Evolutionary conservation across 148 eudicot species (phyloP).

Genomic region (Vaccinium darrowii): DNA sequence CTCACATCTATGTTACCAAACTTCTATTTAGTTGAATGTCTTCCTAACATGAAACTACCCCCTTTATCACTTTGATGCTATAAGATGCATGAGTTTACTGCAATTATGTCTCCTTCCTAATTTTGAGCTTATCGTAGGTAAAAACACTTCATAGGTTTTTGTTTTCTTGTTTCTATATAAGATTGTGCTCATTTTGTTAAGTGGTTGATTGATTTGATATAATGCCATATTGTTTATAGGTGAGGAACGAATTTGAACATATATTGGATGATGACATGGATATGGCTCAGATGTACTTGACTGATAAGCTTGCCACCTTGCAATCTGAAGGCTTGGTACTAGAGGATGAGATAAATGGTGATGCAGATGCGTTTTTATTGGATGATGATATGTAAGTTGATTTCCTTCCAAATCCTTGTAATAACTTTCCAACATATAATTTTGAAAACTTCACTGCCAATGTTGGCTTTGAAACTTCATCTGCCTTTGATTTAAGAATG

Average conservation of each 20-base stretch:
- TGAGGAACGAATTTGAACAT: slow-evolving; percentile 10
- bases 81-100: background rate
- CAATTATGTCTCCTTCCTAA: background rate
- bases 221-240: background rate
- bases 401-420: background rate
- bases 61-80: background rate
- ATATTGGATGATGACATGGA: slow-evolving; percentile 3
- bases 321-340: background rate
- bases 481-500: background rate
- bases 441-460: background rate
- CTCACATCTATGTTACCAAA: background rate
- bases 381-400: background rate
- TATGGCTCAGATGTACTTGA: slow-evolving; percentile 8
- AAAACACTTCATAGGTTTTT: background rate
- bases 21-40: background rate
- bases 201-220: background rate
- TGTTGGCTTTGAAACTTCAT: background rate
- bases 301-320: background rate
- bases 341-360: background rate
- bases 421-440: background rate
- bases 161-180: background rate
- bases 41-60: background rate
- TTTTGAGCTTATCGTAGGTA: background rate
- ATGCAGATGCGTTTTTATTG: background rate
- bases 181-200: background rate